Conservation (phyloP, 1,284 basidiomycete species). For the Pseudozyma sp. region DNA sequence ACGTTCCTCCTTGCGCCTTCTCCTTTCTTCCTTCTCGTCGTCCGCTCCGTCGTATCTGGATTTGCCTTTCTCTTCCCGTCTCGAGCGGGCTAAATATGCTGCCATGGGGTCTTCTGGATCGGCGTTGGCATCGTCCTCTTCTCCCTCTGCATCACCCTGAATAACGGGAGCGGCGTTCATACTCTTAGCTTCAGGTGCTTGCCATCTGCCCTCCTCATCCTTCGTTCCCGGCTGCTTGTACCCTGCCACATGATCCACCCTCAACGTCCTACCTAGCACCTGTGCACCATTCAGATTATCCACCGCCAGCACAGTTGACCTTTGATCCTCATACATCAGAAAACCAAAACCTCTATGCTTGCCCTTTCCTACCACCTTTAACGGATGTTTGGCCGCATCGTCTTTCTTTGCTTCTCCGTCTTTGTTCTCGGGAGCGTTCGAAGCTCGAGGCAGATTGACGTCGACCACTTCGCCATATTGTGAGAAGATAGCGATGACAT, state of each 20-base stretch:
- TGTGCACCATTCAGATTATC: slow-evolving; percentile 97
- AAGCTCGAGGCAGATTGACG: slow-evolving; percentile 80
- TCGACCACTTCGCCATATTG: slow-evolving; percentile 97
- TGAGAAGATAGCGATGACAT: slow-evolving; percentile 96
- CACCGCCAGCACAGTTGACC: slow-evolving; percentile 93
- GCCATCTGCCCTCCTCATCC: slow-evolving; percentile 85
- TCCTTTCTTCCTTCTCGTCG: slow-evolving; percentile 47
- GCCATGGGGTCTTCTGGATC: slow-evolving; percentile 98
- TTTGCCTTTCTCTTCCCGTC: slow-evolving; percentile 34
- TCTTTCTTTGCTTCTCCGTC: not conserved
- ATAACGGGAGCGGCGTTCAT: slow-evolving; percentile 55
- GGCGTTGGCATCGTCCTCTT: slow-evolving; percentile 69
- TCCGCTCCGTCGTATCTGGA: slow-evolving; percentile 23
- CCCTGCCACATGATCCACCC: slow-evolving; percentile 91
- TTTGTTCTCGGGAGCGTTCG: slow-evolving; percentile 1
- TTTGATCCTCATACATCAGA: slow-evolving; percentile 98
- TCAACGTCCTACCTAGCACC: slow-evolving; percentile 84
- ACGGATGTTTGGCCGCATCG: not conserved
- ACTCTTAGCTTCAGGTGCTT: slow-evolving; percentile 77
- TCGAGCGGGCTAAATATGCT: slow-evolving; percentile 75
- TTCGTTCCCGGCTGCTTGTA: slow-evolving; percentile 85
- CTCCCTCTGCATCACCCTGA: not conserved
- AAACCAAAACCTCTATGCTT: slow-evolving; percentile 85
- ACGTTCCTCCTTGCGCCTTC: slow-evolving; percentile 59
- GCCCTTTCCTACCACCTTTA: slow-evolving; percentile 16